phyloP scores from a whole-genome alignment of 495 filamentous ascomycete species.

The Elaphomyces granulatus region DNA sequence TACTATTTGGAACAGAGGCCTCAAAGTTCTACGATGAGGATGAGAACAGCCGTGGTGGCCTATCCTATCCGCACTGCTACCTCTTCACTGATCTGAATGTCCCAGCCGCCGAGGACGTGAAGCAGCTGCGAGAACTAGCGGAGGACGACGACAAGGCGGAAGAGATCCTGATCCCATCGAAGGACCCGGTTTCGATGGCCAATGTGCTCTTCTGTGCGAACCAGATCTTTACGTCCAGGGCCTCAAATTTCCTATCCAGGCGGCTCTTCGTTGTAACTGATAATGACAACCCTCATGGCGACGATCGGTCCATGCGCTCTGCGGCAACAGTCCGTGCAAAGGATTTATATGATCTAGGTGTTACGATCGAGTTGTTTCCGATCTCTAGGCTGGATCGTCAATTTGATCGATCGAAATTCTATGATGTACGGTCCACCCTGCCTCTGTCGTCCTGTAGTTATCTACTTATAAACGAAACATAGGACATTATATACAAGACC shows the following conservation, averaged over 20 bases:
- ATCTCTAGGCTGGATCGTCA: constrained; percentile 59
- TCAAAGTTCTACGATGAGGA: constrained; percentile 68
- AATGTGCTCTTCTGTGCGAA: constrained; percentile 91
- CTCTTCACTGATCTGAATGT: constrained; percentile 80
- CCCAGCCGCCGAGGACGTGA: constrained; percentile 76
- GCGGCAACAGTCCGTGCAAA: constrained; percentile 76
- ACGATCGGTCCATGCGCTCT: constrained; percentile 53
- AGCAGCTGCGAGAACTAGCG: constrained; percentile 53
- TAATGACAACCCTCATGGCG: constrained; percentile 72
- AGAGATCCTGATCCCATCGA: constrained; percentile 51
- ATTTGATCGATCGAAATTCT: constrained; percentile 81
- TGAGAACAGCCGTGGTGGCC: constrained; percentile 39
- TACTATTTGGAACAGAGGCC: constrained; percentile 85
- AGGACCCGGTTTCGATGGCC: constrained; percentile 64
- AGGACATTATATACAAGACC: constrained; percentile 70
- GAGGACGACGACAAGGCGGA: constrained; percentile 54
- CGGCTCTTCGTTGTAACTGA: constrained; percentile 93
- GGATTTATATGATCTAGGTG: constrained; percentile 89
- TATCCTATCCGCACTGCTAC: constrained; percentile 83
- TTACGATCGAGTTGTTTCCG: constrained; percentile 87
- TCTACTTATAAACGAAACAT: constrained; percentile 4
- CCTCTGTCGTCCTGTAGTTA: neutral
- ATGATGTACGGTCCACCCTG: constrained; percentile 48
- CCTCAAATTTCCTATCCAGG: constrained; percentile 83
- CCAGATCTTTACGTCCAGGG: constrained; percentile 90